Percentiles rank a stretch among this genome's conserved stretches.
These are phyloP conservation scores for Vitis riparia DNA, from an alignment of 164 flowering plant genomes.

Conservation along the genomic window DNA sequence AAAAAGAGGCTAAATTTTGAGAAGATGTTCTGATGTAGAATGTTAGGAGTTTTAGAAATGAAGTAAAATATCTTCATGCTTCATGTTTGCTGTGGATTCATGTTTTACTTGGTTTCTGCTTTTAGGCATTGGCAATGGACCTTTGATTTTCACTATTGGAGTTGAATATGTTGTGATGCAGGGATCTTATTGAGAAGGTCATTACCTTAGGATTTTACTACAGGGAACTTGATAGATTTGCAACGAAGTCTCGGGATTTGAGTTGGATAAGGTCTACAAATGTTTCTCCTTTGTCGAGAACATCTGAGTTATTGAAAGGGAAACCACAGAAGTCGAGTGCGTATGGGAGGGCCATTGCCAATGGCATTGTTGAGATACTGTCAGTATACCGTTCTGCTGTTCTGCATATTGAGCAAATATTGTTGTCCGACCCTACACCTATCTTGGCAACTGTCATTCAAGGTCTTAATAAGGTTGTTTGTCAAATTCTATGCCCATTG, in stretches of 20 bases:
- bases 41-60: too few species aligned
- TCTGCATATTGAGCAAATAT: slow-evolving; percentile 83
- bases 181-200: slow-evolving; percentile 85
- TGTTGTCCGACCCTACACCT: slow-evolving; percentile 83
- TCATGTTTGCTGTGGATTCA: too few species aligned
- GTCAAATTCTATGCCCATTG: background rate
- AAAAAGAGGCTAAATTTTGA: too few species aligned
- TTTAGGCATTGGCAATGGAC: background rate
- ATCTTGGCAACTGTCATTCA: slow-evolving; percentile 86
- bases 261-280: slow-evolving; percentile 77
- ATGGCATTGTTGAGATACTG: slow-evolving; percentile 89
- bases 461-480: slow-evolving; percentile 83
- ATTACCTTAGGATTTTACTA: slow-evolving; percentile 83
- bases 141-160: background rate
- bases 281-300: slow-evolving; percentile 34
- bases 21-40: too few species aligned
- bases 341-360: slow-evolving; percentile 87
- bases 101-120: too few species aligned
- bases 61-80: too few species aligned
- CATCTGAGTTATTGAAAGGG: slow-evolving; percentile 31
- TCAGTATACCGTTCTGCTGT: slow-evolving; percentile 90
- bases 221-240: slow-evolving; percentile 83
- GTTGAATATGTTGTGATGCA: slow-evolving; percentile 28
- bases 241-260: slow-evolving; percentile 69
- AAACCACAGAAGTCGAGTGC: slow-evolving; percentile 54